Percentiles rank a stretch among this genome's conserved stretches.
Conservation (phyloP, 148 eudicot genomes). For the Vaccinium darrowii region DNA sequence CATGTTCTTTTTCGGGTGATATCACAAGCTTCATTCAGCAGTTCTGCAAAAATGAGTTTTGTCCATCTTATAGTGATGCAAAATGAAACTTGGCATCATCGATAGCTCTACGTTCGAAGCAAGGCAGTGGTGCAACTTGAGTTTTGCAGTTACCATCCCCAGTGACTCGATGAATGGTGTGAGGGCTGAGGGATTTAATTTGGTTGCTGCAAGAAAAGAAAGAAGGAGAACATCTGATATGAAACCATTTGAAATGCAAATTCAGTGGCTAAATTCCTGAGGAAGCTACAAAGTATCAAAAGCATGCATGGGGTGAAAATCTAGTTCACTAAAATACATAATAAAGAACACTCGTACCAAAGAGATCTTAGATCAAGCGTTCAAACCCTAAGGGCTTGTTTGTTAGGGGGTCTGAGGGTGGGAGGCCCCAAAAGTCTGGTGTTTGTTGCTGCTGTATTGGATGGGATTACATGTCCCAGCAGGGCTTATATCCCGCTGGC, state of each 20-base stretch:
- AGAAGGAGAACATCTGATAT: neutral
- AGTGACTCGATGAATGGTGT: constrained; percentile 1
- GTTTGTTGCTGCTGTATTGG: neutral
- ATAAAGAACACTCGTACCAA: neutral
- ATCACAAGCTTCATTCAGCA: neutral
- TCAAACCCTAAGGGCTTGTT: neutral
- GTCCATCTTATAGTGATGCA: neutral
- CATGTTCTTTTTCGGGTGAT: neutral
- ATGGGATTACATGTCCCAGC: neutral
- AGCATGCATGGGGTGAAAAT: neutral
- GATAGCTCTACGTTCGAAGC: neutral
- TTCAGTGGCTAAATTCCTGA: neutral
- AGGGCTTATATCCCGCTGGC: neutral
- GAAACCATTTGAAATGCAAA: neutral
- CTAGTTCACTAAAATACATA: neutral
- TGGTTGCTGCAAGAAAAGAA: constrained; percentile 26
- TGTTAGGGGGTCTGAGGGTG: neutral
- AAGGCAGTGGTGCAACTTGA: neutral
- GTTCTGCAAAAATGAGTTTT: neutral
- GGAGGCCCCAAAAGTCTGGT: neutral
- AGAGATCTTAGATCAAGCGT: neutral
- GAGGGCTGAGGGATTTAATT: constrained; percentile 10
- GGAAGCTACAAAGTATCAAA: neutral
- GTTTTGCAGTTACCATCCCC: constrained; percentile 4
- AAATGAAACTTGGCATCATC: neutral